Percentiles rank a stretch among this genome's conserved stretches.
These are phyloP conservation scores for Sporothrix humicola DNA, from an alignment of 2,329 filamentous ascomycete genomes.

Conservation along the genomic window DNA sequence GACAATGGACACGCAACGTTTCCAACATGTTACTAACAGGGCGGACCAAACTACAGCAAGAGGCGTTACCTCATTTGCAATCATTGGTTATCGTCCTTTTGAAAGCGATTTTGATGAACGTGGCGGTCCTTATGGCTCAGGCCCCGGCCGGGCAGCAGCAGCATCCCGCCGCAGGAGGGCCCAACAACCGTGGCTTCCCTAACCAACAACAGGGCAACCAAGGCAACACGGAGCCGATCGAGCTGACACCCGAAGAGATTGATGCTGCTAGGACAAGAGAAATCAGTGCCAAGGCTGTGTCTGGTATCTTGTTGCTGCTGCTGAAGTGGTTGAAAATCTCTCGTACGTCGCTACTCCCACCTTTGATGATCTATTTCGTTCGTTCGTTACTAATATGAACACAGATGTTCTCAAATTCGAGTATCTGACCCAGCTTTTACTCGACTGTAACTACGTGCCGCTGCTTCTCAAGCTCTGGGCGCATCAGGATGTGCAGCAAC, in stretches of 20 bases:
- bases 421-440: conserved; percentile 87
- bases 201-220: conserved; percentile 41
- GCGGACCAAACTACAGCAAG: conserved; percentile 56
- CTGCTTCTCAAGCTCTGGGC: conserved; percentile 92
- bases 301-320: conserved; percentile 84
- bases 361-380: neutral
- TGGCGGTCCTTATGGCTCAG: conserved; percentile 79
- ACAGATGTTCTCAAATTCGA: conserved; percentile 93
- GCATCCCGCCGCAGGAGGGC: conserved; percentile 50
- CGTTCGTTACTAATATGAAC: neutral
- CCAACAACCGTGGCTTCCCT: conserved; percentile 44
- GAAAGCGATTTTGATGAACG: conserved; percentile 84
- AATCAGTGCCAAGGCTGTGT: conserved; percentile 88
- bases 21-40: neutral
- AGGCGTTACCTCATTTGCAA: conserved; percentile 83
- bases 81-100: conserved; percentile 91
- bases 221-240: conserved; percentile 45
- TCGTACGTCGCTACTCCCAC: conserved; percentile 62
- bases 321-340: conserved; percentile 97
- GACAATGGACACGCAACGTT: too few species aligned
- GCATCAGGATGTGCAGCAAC: conserved; percentile 89
- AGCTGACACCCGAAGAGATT: conserved; percentile 72
- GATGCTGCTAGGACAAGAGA: conserved; percentile 83
- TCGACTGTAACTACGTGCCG: conserved; percentile 95
- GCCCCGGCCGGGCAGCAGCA: conserved; percentile 53